Conservation (phyloP, 495 filamentous ascomycete species). For the Annulohypoxylon moriforme region DNA sequence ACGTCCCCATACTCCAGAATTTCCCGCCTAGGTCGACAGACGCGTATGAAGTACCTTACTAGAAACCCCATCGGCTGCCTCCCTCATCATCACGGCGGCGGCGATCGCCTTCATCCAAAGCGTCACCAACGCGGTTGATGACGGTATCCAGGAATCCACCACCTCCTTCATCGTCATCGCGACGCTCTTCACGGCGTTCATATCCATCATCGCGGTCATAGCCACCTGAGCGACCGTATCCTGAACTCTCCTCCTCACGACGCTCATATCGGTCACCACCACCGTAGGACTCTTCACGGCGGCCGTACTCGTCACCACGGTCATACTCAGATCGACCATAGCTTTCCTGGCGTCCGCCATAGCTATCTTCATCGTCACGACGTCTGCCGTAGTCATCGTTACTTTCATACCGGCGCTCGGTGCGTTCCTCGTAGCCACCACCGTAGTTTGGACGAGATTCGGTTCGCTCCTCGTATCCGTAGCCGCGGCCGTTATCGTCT, state of each 20-base stretch:
- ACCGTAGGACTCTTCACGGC: conserved; percentile 28
- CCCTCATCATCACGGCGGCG: conserved; percentile 40
- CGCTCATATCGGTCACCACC: conserved; percentile 30
- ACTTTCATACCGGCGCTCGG: conserved; percentile 50
- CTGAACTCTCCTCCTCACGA: conserved; percentile 36
- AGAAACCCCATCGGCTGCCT: conserved; percentile 36
- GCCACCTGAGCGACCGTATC: conserved; percentile 18
- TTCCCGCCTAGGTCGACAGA: conserved; percentile 7
- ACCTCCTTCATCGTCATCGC: conserved; percentile 34
- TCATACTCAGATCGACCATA: conserved; percentile 39
- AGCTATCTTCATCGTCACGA: conserved; percentile 33
- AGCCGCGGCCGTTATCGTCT: conserved; percentile 50
- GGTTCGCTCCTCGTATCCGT: conserved; percentile 50
- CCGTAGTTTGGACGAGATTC: conserved; percentile 45
- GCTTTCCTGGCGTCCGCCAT: conserved; percentile 37
- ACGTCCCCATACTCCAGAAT: not conserved
- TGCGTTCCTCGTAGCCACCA: conserved; percentile 51
- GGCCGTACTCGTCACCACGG: conserved; percentile 22
- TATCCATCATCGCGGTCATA: conserved; percentile 43
- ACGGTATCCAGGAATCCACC: conserved; percentile 46
- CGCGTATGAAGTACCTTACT: conserved; percentile 10
- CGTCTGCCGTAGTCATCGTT: conserved; percentile 38
- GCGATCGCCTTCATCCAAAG: conserved; percentile 37
- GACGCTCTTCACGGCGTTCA: conserved; percentile 40
- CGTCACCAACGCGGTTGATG: conserved; percentile 42